Evolutionary conservation across 495 filamentous ascomycete species (phyloP).

Genomic region (Hyaloscypha hepaticicola): DNA sequence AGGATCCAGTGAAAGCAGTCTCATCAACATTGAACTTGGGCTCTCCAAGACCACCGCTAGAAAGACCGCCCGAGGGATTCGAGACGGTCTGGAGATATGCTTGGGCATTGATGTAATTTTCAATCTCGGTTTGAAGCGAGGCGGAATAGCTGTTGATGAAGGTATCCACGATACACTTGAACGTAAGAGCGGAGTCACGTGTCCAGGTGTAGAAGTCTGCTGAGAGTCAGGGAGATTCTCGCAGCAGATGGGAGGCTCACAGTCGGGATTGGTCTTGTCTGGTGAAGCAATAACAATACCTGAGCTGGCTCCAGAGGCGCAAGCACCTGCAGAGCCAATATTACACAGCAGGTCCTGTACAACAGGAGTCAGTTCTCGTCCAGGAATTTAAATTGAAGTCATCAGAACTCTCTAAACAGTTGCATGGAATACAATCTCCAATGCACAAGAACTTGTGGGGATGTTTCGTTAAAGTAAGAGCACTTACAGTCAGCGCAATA

Average conservation of each 20-base stretch:
- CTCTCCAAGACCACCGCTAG: conserved; percentile 55
- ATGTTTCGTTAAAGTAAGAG: not conserved
- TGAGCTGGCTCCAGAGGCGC: conserved; percentile 40
- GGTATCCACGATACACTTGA: conserved; percentile 52
- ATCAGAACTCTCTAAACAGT: not conserved
- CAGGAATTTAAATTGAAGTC: not conserved
- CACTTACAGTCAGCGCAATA: conserved; percentile 40
- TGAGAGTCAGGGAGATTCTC: not conserved
- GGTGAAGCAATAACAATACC: conserved; percentile 58
- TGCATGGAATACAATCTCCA: conserved; percentile 8
- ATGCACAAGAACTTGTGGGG: not conserved
- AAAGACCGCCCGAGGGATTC: conserved; percentile 54
- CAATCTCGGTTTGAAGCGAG: conserved; percentile 43
- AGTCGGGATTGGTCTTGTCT: conserved; percentile 52
- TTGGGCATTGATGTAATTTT: conserved; percentile 55
- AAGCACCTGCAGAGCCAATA: conserved; percentile 56
- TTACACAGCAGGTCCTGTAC: conserved; percentile 51
- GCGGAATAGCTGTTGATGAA: conserved; percentile 43
- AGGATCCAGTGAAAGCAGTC: conserved; percentile 51
- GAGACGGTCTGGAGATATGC: conserved; percentile 51
- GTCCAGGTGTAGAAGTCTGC: conserved; percentile 63
- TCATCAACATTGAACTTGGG: conserved; percentile 60
- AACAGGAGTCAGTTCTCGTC: conserved; percentile 32
- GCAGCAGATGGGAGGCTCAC: conserved; percentile 35
- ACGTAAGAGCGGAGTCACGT: conserved; percentile 56